Base-by-base conservation (phyloP, 768 basidiomycete genomes). In the Podaxis sp. region DNA sequence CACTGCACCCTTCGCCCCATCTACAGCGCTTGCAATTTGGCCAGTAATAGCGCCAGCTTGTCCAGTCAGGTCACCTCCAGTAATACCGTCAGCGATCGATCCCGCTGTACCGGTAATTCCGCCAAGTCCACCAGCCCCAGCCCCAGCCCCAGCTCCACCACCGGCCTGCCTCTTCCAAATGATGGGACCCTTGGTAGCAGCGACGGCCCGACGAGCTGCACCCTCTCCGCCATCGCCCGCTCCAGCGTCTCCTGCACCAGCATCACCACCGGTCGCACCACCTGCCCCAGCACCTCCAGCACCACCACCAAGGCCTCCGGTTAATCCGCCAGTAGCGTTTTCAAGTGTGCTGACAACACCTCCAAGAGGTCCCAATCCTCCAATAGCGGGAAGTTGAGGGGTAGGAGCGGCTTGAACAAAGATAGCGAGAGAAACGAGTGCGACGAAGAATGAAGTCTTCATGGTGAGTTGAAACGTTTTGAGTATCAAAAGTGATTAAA, bases 121-220 rank as follows among this genome's bases (percentile, higher is more conserved):
- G 7, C 13, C 40, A 41, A n/a, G 13, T 15, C 40, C 40, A 41
- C 13, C 40, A 41, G 40, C 6, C 15, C 40, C 36, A 33, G n/a
- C n/a, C n/a, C 28, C 28, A 20, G 37, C 33, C 20, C 54, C 54
- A 3, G 1, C 11, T 10, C 17, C 24, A 24, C 56, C 56, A 12
- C 13, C 56, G n/a, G 8, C 26, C 53, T 55, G 53, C 36, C 53
- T 55, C 53, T 55, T 55, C 53, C 53, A 55, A 8, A 37, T 13
- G 15, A 12, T 11, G 10, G 36, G 53, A 3, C 15, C 20, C 53
- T 55, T 20, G 11, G 40, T 41, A 7, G 40, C 40, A 2, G 40
- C 15, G 40, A 41, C 40, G 0, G 15, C 40, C 3, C 40, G 40
- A 41, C 40, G 40, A 13, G 40, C 40, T n/a, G n/a, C n/a, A n/a